phyloP scores from a whole-genome alignment of 805 yeast species.

The Wickerhamomyces hampshirensis region DNA sequence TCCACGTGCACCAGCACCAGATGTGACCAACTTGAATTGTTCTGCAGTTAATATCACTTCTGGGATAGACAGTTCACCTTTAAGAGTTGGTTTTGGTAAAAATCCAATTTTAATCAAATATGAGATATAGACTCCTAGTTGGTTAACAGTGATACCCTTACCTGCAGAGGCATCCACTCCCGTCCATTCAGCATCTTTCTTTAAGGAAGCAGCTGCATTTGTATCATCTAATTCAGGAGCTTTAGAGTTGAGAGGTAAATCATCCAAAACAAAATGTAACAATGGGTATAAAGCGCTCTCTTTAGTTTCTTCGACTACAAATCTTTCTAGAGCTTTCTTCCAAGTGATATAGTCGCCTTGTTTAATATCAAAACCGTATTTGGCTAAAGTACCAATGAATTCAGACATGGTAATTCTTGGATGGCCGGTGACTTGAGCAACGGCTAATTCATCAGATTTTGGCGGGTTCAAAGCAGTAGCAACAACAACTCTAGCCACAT shows the following conservation, averaged over 20 bases:
- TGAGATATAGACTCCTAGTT: slow-evolving; percentile 71
- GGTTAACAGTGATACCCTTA: slow-evolving; percentile 62
- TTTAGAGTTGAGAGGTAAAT: slow-evolving; percentile 83
- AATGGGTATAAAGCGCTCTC: slow-evolving; percentile 91
- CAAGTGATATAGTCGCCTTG: slow-evolving; percentile 69
- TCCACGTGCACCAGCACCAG: slow-evolving; percentile 76
- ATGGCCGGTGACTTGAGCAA: slow-evolving; percentile 96
- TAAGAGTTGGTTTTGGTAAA: slow-evolving; percentile 54
- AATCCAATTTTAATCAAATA: slow-evolving; percentile 80
- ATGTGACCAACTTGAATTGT: slow-evolving; percentile 49
- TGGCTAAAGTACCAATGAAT: slow-evolving; percentile 58
- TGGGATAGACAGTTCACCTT: slow-evolving; percentile 48
- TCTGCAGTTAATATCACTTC: slow-evolving; percentile 48
- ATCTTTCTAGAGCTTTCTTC: slow-evolving; percentile 71
- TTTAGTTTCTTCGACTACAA: slow-evolving; percentile 65
- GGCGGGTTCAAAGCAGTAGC: slow-evolving; percentile 83
- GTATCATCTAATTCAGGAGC: slow-evolving; percentile 94
- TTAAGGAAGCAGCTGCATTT: slow-evolving; percentile 71
- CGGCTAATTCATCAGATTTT: slow-evolving; percentile 45
- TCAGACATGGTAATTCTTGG: slow-evolving; percentile 83
- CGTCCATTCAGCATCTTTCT: slow-evolving; percentile 54
- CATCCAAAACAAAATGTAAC: slow-evolving; percentile 89
- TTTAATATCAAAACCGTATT: slow-evolving; percentile 68
- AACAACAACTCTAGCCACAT: slow-evolving; percentile 87
- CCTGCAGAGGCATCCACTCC: slow-evolving; percentile 68